Percentiles rank a stretch among this genome's conserved stretches.
Evolutionary conservation across 768 basidiomycete genomes (phyloP).

Genomic region (Pisolithus microcarpus): DNA sequence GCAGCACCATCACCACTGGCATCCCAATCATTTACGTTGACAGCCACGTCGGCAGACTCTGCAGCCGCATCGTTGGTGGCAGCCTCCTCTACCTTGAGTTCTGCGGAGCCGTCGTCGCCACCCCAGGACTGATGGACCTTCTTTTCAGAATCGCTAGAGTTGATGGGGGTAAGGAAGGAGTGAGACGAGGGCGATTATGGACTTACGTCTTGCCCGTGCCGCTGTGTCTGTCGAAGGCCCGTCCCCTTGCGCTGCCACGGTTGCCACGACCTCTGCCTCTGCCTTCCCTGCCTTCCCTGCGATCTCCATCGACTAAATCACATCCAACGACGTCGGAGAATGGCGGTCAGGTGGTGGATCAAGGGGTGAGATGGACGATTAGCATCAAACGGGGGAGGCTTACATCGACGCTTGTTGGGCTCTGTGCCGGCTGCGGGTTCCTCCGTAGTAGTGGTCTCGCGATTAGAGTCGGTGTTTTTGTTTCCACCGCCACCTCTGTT

Average conservation of each 20-base stretch:
- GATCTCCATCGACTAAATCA: constrained; percentile 35
- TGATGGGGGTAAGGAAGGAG: constrained; percentile 8
- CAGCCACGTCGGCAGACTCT: constrained; percentile 29
- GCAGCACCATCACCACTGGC: constrained; percentile 17
- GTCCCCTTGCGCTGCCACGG: constrained; percentile 49
- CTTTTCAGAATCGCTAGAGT: constrained; percentile 82
- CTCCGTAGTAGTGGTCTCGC: constrained; percentile 33
- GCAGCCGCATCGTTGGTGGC: constrained; percentile 64
- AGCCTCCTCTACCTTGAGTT: constrained; percentile 74
- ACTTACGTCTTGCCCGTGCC: constrained; percentile 77
- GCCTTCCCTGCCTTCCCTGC: constrained; percentile 39
- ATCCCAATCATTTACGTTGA: constrained; percentile 31
- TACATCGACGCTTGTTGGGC: constrained; percentile 26
- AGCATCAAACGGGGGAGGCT: constrained; percentile 8
- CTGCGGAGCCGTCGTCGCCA: constrained; percentile 78
- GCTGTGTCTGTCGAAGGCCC: constrained; percentile 81
- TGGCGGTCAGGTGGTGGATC: neutral
- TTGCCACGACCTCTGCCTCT: constrained; percentile 40
- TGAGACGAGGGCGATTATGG: neutral
- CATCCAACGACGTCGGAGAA: too few relatives aligned
- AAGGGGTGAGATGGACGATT: neutral
- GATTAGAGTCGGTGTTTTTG: constrained; percentile 21
- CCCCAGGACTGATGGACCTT: constrained; percentile 95
- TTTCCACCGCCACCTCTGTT: constrained; percentile 48
- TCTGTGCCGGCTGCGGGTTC: constrained; percentile 31